phyloP scores from a whole-genome alignment of 1,284 basidiomycete species.

The Veloboletus limbatus region DNA sequence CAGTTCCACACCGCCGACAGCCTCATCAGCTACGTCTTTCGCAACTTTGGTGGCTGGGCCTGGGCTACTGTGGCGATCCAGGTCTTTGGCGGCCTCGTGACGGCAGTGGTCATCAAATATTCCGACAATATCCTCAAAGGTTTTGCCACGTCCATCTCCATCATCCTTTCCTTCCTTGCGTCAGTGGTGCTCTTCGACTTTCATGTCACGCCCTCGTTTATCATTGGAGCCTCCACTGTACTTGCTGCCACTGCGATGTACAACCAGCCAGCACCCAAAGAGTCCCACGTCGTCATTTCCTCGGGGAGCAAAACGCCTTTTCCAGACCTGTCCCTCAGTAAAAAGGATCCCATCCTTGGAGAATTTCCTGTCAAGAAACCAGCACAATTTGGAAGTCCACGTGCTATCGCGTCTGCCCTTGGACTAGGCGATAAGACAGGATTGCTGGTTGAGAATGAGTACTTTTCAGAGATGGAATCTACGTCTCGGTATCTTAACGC shows the following conservation, averaged over 20 bases:
- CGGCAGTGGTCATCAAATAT: constrained; percentile 87
- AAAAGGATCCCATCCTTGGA: constrained; percentile 56
- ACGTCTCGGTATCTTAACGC: constrained; percentile 57
- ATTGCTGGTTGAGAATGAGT: constrained; percentile 32
- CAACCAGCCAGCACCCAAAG: constrained; percentile 61
- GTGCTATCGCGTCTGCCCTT: constrained; percentile 46
- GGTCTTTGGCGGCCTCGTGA: constrained; percentile 90
- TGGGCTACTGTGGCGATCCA: constrained; percentile 90
- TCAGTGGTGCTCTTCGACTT: constrained; percentile 90
- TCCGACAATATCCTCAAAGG: constrained; percentile 92
- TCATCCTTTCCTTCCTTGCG: constrained; percentile 91
- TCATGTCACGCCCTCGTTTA: constrained; percentile 80
- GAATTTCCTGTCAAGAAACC: constrained; percentile 48
- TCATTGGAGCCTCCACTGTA: constrained; percentile 83
- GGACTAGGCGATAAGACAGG: constrained; percentile 39
- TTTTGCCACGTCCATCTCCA: constrained; percentile 92
- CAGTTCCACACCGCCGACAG: constrained; percentile 38
- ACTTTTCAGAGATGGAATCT: constrained; percentile 49
- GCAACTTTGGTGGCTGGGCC: constrained; percentile 87
- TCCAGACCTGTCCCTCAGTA: constrained; percentile 49
- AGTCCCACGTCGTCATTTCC: constrained; percentile 40
- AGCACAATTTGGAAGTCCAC: constrained; percentile 52
- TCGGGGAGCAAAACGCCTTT: constrained; percentile 40
- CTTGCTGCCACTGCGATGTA: constrained; percentile 88
- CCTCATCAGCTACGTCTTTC: constrained; percentile 53